Conservation (phyloP, 2,329 filamentous ascomycete species). For the Aspergillus awamori region DNA sequence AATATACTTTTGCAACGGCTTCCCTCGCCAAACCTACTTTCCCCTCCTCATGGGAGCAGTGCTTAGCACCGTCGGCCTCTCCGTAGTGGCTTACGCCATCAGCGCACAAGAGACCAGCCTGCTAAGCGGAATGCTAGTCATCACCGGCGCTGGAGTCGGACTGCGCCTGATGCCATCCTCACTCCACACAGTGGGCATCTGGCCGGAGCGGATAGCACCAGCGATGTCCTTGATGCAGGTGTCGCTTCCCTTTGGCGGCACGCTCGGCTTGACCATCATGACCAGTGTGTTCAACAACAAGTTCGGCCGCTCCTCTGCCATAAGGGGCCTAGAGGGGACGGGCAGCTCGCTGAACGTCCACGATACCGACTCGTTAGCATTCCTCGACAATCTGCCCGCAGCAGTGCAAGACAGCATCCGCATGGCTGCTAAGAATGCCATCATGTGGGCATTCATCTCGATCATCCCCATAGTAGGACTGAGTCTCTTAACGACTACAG, state of each 20-base stretch:
- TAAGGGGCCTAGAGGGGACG: slow-evolving; percentile 29
- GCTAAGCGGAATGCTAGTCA: slow-evolving; percentile 68
- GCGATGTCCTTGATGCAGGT: slow-evolving; percentile 65
- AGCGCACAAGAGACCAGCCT: slow-evolving; percentile 51
- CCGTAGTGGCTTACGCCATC: slow-evolving; percentile 61
- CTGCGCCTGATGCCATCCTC: slow-evolving; percentile 67
- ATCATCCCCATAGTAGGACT: slow-evolving; percentile 62
- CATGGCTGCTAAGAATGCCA: slow-evolving; percentile 55
- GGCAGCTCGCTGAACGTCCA: slow-evolving; percentile 38
- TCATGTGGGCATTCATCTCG: slow-evolving; percentile 67
- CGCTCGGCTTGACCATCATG: slow-evolving; percentile 68
- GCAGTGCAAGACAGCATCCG: slow-evolving; percentile 44
- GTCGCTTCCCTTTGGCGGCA: slow-evolving; percentile 65
- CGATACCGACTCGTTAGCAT: slow-evolving; percentile 41
- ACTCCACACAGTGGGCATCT: slow-evolving; percentile 66
- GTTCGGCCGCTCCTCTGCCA: slow-evolving; percentile 31
- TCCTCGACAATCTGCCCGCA: slow-evolving; percentile 39
- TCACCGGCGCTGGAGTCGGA: slow-evolving; percentile 65
- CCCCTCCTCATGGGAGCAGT: slow-evolving; percentile 61
- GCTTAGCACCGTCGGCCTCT: slow-evolving; percentile 61
- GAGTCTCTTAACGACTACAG: slow-evolving; percentile 47
- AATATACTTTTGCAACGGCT: slow-evolving; percentile 62
- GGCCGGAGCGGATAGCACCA: slow-evolving; percentile 59
- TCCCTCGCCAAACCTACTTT: slow-evolving; percentile 64
- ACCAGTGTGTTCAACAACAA: slow-evolving; percentile 69